A percentile compares a stretch with the other conserved stretches of the same genome.
Conservation (phyloP, 1,139 yeast species). For the Saccharomyces pastorianus region DNA sequence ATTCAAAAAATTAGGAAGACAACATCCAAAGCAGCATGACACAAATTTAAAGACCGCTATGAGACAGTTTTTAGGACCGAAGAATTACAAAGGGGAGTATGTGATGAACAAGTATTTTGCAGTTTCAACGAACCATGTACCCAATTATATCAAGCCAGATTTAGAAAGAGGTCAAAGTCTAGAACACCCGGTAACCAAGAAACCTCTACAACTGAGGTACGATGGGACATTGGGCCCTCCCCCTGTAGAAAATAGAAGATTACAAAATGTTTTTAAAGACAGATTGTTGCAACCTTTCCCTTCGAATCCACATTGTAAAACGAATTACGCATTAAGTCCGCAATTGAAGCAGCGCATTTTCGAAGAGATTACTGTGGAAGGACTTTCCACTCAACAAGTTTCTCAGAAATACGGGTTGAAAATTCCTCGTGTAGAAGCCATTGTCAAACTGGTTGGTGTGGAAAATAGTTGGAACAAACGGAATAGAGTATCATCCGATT, state of each 20-base stretch:
- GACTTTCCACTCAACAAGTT: constrained; percentile 58
- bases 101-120: constrained; percentile 64
- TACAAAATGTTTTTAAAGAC: constrained; percentile 31
- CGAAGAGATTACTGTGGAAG: constrained; percentile 46
- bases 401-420: constrained; percentile 76
- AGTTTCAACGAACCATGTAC: constrained; percentile 66
- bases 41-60: constrained; percentile 32
- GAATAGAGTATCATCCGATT: constrained; percentile 42
- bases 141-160: constrained; percentile 67
- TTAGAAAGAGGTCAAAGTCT: constrained; percentile 39
- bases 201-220: constrained; percentile 22
- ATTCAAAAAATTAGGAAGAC: constrained; percentile 37
- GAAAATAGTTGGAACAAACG: constrained; percentile 53
- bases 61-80: constrained; percentile 65
- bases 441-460: constrained; percentile 56
- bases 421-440: constrained; percentile 80
- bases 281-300: constrained; percentile 66
- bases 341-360: constrained; percentile 54
- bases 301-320: constrained; percentile 56
- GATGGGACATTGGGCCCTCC: constrained; percentile 17
- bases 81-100: constrained; percentile 77
- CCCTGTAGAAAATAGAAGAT: constrained; percentile 7
- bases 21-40: constrained; percentile 37
- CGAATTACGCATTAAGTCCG: constrained; percentile 54
- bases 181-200: constrained; percentile 35